Evolutionary conservation across 1,139 yeast genomes (phyloP).

Genomic region (Sugiyamaella pinicola): DNA sequence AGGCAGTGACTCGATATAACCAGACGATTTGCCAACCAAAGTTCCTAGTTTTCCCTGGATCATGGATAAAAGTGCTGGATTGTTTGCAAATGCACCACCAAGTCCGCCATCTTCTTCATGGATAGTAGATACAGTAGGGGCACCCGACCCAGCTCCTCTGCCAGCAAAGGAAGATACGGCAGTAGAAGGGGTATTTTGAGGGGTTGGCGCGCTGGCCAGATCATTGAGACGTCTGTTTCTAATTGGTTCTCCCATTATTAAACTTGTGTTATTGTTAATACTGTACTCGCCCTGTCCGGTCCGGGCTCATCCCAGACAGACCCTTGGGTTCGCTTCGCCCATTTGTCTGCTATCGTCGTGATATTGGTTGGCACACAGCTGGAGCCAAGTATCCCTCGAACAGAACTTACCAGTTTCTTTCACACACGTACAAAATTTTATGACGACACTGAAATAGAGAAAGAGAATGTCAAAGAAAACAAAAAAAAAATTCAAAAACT

Average conservation of each 20-base stretch:
- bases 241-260: slow-evolving; percentile 65
- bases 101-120: slow-evolving; percentile 56
- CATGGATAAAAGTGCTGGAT: slow-evolving; percentile 79
- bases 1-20: slow-evolving; percentile 83
- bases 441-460: background rate
- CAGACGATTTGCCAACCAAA: slow-evolving; percentile 83
- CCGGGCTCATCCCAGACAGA: too few relatives aligned
- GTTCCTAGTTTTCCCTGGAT: slow-evolving; percentile 88
- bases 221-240: slow-evolving; percentile 64
- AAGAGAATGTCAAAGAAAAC: background rate
- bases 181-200: slow-evolving; percentile 97
- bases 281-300: background rate
- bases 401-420: background rate
- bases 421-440: background rate
- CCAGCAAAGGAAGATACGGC: slow-evolving; percentile 75
- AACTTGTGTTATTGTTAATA: background rate
- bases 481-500: background rate
- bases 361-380: too few relatives aligned
- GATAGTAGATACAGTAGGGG: slow-evolving; percentile 76
- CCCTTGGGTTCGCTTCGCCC: too few relatives aligned
- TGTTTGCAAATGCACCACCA: slow-evolving; percentile 49
- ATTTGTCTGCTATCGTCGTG: too few relatives aligned
- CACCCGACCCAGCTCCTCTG: slow-evolving; percentile 50
- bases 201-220: slow-evolving; percentile 94
- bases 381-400: background rate